These are phyloP conservation scores for Quercus tomentella DNA, from an alignment of 331 rosid genomes.

Conservation along the genomic window DNA sequence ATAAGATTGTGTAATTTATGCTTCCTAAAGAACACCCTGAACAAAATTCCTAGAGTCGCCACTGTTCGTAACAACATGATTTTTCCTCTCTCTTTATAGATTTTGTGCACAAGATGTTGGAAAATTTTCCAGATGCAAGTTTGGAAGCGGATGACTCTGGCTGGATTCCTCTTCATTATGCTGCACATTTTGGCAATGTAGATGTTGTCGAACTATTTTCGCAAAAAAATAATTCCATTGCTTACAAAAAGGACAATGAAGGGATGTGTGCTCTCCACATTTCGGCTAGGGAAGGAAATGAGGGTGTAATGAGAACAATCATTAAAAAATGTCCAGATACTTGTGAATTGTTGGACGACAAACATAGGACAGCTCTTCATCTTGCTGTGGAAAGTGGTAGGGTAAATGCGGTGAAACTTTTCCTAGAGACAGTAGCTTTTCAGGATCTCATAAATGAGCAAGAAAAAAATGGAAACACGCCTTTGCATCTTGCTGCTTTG, in stretches of 20 bases:
- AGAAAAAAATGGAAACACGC: conserved; percentile 5
- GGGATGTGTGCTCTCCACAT: not conserved
- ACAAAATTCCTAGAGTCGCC: fast-evolving
- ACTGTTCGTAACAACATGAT: no score
- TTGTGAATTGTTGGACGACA: not conserved
- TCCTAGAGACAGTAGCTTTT: not conserved
- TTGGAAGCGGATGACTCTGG: no score
- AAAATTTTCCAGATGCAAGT: no score
- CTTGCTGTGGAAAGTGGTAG: not conserved
- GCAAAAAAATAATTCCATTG: not conserved
- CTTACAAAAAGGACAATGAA: no score
- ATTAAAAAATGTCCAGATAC: not conserved
- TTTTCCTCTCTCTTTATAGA: no score
- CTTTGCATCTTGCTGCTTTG: conserved; percentile 1
- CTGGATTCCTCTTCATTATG: no score
- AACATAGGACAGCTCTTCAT: not conserved
- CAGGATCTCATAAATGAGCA: not conserved
- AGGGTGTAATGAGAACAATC: not conserved
- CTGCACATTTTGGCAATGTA: no score
- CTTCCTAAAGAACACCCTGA: no score
- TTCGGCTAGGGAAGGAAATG: not conserved
- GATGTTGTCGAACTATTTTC: no score
- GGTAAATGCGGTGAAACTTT: not conserved
- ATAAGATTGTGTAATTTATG: no score
- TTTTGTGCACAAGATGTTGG: no score